Evolutionary conservation across 2,329 filamentous ascomycete genomes (phyloP).

Genomic region (Venturia oleaginea): DNA sequence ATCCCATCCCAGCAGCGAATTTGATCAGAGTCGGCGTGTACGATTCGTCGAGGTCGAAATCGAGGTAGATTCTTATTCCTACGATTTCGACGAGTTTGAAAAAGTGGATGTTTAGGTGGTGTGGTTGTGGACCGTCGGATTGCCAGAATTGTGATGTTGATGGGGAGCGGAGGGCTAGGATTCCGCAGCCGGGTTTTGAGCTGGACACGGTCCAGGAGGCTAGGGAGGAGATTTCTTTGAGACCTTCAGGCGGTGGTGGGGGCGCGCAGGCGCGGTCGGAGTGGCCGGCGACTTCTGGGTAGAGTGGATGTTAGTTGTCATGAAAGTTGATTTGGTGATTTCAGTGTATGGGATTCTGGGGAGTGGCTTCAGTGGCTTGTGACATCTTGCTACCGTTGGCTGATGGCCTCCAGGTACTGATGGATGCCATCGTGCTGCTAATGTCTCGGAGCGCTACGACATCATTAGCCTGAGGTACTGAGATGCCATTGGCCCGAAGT

Average conservation of each 20-base stretch:
- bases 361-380: neutral
- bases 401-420: neutral
- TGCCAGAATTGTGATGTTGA: slow-evolving; percentile 72
- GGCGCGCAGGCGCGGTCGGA: slow-evolving; percentile 15
- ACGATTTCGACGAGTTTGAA: slow-evolving; percentile 73
- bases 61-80: slow-evolving; percentile 72
- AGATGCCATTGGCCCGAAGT: neutral
- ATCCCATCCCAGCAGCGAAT: slow-evolving; percentile 80
- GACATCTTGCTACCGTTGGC: neutral
- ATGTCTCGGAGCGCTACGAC: neutral
- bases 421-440: neutral
- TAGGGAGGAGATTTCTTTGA: slow-evolving; percentile 79
- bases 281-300: slow-evolving; percentile 2
- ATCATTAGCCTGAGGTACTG: neutral
- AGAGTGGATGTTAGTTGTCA: neutral
- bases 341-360: neutral
- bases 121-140: slow-evolving; percentile 76
- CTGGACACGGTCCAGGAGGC: slow-evolving; percentile 76
- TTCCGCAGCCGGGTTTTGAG: slow-evolving; percentile 70
- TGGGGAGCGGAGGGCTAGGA: slow-evolving; percentile 65
- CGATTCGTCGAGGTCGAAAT: slow-evolving; percentile 87
- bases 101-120: slow-evolving; percentile 76
- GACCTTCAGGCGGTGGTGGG: slow-evolving; percentile 32
- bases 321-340: neutral
- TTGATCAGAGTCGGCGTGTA: slow-evolving; percentile 93